phyloP scores from a whole-genome alignment of 257 asterid genomes.

The Solanum etuberosum region DNA sequence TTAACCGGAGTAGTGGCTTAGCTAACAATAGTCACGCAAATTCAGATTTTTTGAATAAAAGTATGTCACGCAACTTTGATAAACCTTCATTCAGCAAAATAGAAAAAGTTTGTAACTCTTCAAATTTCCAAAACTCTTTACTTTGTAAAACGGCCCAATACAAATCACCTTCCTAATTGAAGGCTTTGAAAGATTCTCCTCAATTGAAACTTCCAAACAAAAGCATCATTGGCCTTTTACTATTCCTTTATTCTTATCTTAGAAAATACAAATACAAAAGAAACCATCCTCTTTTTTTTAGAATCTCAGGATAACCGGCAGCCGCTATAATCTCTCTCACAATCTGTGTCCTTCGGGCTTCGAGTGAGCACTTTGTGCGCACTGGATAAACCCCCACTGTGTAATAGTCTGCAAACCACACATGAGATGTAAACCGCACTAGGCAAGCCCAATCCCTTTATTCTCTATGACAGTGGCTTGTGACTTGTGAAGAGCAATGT shows the following conservation, averaged over 20 bases:
- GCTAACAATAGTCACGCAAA: background rate
- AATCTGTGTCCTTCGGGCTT: too few relatives aligned
- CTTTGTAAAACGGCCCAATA: background rate
- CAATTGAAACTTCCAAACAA: background rate
- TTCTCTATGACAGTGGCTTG: background rate
- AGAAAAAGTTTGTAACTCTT: background rate
- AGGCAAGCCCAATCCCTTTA: background rate
- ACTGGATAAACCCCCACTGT: fast-evolving
- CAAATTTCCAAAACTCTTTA: background rate
- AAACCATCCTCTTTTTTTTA: background rate
- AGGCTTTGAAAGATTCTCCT: background rate
- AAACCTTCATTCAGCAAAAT: background rate
- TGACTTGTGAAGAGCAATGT: background rate
- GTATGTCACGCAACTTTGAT: background rate
- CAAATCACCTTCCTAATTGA: background rate
- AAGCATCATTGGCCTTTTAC: background rate
- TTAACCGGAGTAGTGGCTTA: background rate
- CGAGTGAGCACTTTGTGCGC: too few relatives aligned
- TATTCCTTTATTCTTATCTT: background rate
- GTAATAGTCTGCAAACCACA: too few relatives aligned
- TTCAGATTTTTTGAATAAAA: background rate
- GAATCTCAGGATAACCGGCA: too few relatives aligned
- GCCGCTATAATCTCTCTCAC: too few relatives aligned
- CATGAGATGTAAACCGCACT: fast-evolving
- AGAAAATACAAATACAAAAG: background rate